Evolutionary conservation across 371 early-diverging fungal species (phyloP).

Genomic region (Mucor irregularis): DNA sequence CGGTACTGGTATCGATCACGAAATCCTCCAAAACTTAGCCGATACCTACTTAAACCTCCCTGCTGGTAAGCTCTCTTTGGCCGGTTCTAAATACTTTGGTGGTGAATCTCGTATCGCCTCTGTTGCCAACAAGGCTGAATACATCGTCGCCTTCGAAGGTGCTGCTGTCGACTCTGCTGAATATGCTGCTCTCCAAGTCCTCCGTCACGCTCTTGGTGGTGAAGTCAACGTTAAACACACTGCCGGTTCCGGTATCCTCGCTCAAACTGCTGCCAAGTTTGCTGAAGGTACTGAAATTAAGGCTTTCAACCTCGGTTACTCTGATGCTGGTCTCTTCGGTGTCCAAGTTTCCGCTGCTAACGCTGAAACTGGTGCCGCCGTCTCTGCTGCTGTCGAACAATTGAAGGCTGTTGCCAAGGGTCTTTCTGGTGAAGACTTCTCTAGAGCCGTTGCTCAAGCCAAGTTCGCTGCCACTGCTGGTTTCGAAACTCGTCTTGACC

Average conservation of each 20-base stretch:
- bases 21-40: conserved; percentile 64
- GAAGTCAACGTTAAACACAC: conserved; percentile 76
- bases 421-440: conserved; percentile 66
- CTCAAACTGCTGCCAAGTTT: conserved; percentile 64
- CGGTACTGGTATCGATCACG: conserved; percentile 82
- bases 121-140: conserved; percentile 27
- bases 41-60: conserved; percentile 55
- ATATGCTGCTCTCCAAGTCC: conserved; percentile 73
- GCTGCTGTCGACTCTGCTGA: conserved; percentile 70
- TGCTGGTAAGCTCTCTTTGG: conserved; percentile 46
- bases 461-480: conserved; percentile 74
- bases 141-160: conserved; percentile 82
- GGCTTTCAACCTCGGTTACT: conserved; percentile 87
- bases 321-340: conserved; percentile 94
- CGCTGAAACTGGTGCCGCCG: conserved; percentile 63
- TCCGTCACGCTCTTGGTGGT: conserved; percentile 83
- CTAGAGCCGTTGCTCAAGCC: conserved; percentile 85
- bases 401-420: conserved; percentile 60
- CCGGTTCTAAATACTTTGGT: conserved; percentile 75
- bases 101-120: conserved; percentile 75
- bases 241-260: conserved; percentile 69
- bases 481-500: conserved; percentile 63
- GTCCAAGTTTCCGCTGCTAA: conserved; percentile 71
- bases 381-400: conserved; percentile 73
- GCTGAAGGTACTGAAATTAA: conserved; percentile 56